Evolutionary conservation across 495 filamentous ascomycete species (phyloP), one percentile per base, ranked within the genome.

Genomic region (Talaromyces borbonicus): DNA sequence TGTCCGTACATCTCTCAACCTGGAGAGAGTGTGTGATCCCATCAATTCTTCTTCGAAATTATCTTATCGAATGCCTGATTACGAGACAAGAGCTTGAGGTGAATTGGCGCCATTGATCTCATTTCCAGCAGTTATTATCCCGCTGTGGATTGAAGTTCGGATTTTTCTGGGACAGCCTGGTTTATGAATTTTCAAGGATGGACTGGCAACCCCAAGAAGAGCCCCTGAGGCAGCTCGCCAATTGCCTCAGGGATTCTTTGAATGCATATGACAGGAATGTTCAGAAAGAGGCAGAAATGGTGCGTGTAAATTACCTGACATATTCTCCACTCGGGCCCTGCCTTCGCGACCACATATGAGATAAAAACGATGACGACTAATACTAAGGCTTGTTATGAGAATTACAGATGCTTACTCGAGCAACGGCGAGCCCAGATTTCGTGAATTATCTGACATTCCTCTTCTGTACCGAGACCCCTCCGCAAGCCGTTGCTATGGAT

Each of bases 361-460:
- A 27, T 41, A 16, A 12, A 7, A 40, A 46, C 40, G 2, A 16
- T 35, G 24, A 26, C 3, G 19, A 12, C 30, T 20, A 16, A 50
- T 40, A 8, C 42, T 38, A 23, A 30, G 19, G 30, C 32, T 39
- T 24, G 31, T 43, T 19, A 29, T 30, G 16, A 19, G 19, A 20
- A 29, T 23, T 48, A 44, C 58, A 98, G 92, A 93, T 97, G 88
- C 85, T 99, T 54, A 73, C 79, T 44, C 85, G 93, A 71, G 92
- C 93, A 27, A 90, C 89, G 60, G 68, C 78, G 11, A 93, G 82
- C 12, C 90, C 90, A 7, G 90, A 96, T 61, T 87, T 96, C 72
- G 86, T 90, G 66, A 96, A 96, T 64, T 99, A 99, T 60, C 78
- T 99, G 38, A 84, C 87, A 40, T 96, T 88, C 58, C 75, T 99